phyloP scores from a whole-genome alignment of 2,329 filamentous ascomycete species.

The Hortaea werneckii region DNA sequence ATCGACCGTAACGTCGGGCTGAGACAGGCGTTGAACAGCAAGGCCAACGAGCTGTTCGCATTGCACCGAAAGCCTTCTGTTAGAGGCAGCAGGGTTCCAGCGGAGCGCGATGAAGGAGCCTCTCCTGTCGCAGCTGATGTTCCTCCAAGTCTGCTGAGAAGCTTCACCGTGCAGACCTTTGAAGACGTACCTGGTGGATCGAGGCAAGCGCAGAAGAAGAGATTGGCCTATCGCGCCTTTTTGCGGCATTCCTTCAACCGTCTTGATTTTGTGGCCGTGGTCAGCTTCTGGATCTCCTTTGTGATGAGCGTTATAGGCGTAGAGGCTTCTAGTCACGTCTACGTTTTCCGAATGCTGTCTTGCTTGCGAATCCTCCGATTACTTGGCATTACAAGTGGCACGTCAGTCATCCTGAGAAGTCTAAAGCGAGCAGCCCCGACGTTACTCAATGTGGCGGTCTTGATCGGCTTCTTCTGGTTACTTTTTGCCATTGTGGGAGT shows the following conservation, averaged over 20 bases:
- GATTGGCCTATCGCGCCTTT: constrained; percentile 84
- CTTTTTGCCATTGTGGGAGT: constrained; percentile 94
- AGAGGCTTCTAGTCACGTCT: constrained; percentile 62
- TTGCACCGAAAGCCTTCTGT: constrained; percentile 64
- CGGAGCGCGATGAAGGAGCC: background rate
- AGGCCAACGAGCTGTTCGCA: constrained; percentile 70
- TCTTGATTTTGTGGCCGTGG: constrained; percentile 84
- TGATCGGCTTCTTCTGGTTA: constrained; percentile 96
- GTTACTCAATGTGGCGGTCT: constrained; percentile 82
- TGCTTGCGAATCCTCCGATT: constrained; percentile 86
- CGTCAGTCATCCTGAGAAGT: constrained; percentile 87
- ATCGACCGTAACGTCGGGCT: constrained; percentile 70
- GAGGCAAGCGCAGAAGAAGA: constrained; percentile 69
- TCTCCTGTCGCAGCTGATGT: constrained; percentile 14
- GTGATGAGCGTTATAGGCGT: constrained; percentile 58
- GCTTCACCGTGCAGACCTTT: constrained; percentile 29
- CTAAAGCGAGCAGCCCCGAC: constrained; percentile 90
- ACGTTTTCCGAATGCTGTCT: constrained; percentile 92
- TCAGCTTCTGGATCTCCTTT: constrained; percentile 93
- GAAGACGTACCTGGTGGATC: constrained; percentile 47
- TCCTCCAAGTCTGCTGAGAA: constrained; percentile 22
- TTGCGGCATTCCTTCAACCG: constrained; percentile 92
- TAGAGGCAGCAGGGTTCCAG: constrained; percentile 29
- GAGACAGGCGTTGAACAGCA: constrained; percentile 61
- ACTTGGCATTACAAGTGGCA: constrained; percentile 86